Conservation (phyloP, 805 yeast genomes). For the Wilhelminamyces savonicus region DNA sequence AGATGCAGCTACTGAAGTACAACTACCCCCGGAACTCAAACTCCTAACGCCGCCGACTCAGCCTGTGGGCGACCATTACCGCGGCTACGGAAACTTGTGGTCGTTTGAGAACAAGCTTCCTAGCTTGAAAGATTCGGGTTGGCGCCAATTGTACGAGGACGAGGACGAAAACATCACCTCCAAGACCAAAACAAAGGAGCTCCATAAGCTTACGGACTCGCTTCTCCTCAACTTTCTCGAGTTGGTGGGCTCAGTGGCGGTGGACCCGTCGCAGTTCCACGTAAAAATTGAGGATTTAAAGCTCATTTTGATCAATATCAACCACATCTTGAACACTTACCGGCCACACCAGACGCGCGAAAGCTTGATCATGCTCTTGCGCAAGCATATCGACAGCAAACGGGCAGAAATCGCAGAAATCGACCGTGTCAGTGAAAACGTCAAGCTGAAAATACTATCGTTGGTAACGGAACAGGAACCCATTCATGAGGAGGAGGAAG, state of each 20-base stretch:
- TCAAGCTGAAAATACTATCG: slow-evolving; percentile 29
- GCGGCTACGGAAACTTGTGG: slow-evolving; percentile 92
- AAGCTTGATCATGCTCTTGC: slow-evolving; percentile 67
- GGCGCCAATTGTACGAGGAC: slow-evolving; percentile 59
- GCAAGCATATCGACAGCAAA: slow-evolving; percentile 63
- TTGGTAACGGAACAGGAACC: too few relatives aligned
- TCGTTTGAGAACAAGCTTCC: slow-evolving; percentile 73
- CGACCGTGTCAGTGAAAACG: slow-evolving; percentile 31
- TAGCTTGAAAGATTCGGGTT: slow-evolving; percentile 68
- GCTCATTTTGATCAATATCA: slow-evolving; percentile 77
- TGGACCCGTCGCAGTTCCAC: slow-evolving; percentile 58
- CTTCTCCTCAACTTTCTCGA: slow-evolving; percentile 76
- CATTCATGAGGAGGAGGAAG: too few relatives aligned
- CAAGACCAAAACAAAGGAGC: slow-evolving; percentile 55
- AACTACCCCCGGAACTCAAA: slow-evolving; percentile 41
- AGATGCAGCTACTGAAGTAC: slow-evolving; percentile 6
- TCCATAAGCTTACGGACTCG: slow-evolving; percentile 75
- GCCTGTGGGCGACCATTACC: slow-evolving; percentile 60
- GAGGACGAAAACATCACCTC: slow-evolving; percentile 31
- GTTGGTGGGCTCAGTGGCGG: slow-evolving; percentile 68
- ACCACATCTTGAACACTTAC: slow-evolving; percentile 85
- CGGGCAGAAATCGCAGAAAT: slow-evolving; percentile 45
- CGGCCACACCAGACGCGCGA: slow-evolving; percentile 95
- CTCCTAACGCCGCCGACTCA: slow-evolving; percentile 59
- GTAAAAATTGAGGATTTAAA: slow-evolving; percentile 73